Conservation (phyloP, 1,284 basidiomycete species). For the Leccinum holopus region DNA sequence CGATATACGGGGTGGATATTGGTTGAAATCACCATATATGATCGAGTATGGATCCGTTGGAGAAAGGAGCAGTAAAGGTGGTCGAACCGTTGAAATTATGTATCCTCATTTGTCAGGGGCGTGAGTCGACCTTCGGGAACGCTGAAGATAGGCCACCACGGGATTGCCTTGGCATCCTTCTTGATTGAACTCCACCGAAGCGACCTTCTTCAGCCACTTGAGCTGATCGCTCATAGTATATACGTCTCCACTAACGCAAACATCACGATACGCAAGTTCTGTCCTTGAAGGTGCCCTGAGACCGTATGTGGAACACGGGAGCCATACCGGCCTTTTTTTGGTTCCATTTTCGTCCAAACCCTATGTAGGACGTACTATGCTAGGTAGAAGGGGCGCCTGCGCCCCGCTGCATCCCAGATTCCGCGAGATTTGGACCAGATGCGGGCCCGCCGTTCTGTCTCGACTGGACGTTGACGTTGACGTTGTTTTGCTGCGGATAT, state of each 20-base stretch:
- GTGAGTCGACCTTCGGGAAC: constrained; percentile 72
- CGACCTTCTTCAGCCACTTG: constrained; percentile 86
- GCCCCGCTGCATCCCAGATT: no score
- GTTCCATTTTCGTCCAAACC: no score
- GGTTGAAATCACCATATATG: constrained; percentile 96
- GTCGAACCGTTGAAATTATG: constrained; percentile 58
- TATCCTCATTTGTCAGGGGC: constrained; percentile 85
- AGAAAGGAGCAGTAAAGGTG: constrained; percentile 74
- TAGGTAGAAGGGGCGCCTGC: no score
- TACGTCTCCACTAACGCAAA: constrained; percentile 82
- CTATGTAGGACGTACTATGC: no score
- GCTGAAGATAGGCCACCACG: constrained; percentile 90
- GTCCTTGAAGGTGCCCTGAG: constrained; percentile 89
- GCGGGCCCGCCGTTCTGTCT: no score
- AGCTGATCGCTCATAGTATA: constrained; percentile 85
- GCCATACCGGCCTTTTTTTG: constrained; percentile 64
- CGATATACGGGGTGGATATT: constrained; percentile 96
- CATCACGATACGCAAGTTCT: constrained; percentile 81
- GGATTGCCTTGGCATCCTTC: constrained; percentile 92
- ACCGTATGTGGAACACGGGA: constrained; percentile 88
- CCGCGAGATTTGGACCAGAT: no score
- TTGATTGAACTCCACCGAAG: constrained; percentile 82
- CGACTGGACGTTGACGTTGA: no score
- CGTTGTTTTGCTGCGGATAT: no score
- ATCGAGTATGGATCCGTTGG: constrained; percentile 94